Percentiles rank a stretch among this genome's conserved stretches.
Evolutionary conservation across 768 basidiomycete species (phyloP).

Genomic region (Lentinula raphanica): DNA sequence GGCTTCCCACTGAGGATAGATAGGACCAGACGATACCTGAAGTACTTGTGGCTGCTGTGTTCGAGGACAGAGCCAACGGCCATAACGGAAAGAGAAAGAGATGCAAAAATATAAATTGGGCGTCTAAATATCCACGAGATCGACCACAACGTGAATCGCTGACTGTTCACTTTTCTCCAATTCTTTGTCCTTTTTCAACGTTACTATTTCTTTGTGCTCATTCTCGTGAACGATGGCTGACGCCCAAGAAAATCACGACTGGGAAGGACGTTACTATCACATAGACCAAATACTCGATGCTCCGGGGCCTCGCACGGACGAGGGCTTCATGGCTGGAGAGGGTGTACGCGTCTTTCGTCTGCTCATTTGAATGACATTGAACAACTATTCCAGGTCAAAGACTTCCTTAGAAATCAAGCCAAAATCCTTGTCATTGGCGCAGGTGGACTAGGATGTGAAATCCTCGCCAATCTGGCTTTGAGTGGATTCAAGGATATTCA

Average conservation of each 20-base stretch:
- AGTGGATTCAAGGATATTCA: conserved; percentile 98
- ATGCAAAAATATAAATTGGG: conserved; percentile 6
- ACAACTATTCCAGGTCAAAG: conserved; percentile 62
- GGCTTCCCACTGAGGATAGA: conserved; percentile 84
- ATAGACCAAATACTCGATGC: conserved; percentile 83
- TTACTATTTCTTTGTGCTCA: neutral
- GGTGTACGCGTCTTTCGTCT: conserved; percentile 26
- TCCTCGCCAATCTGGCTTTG: conserved; percentile 91
- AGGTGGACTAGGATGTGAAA: conserved; percentile 96
- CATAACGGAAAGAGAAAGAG: conserved; percentile 26
- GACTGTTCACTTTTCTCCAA: neutral
- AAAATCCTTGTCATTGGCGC: conserved; percentile 98
- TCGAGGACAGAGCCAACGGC: conserved; percentile 40
- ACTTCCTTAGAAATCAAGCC: conserved; percentile 74
- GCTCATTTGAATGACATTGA: neutral
- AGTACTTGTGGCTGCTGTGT: conserved; percentile 76
- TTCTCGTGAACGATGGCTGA: neutral
- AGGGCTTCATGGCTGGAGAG: conserved; percentile 75
- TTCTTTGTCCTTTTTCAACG: neutral
- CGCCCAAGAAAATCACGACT: conserved; percentile 4
- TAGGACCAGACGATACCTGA: conserved; percentile 83
- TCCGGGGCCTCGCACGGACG: conserved; percentile 87
- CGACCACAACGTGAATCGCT: neutral
- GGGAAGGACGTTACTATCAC: conserved; percentile 61
- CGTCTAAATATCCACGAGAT: neutral